A percentile compares a stretch with the other conserved stretches of the same genome.
These are phyloP conservation scores for Primulina tabacum DNA, from an alignment of 257 asterid species.

Conservation along the genomic window DNA sequence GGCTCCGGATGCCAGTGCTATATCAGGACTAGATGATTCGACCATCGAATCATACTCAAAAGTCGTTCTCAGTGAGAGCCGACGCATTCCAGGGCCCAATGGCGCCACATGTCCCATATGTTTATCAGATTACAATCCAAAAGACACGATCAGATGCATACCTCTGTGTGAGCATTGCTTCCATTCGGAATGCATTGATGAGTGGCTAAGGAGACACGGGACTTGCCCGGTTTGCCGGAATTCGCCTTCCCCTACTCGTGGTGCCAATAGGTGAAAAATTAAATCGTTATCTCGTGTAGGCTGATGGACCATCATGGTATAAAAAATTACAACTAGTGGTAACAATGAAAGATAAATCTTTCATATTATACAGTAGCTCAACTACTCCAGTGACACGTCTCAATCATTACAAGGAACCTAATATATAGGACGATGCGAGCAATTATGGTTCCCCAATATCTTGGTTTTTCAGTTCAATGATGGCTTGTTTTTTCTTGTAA, in stretches of 20 bases:
- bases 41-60: constrained; percentile 63
- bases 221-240: constrained; percentile 76
- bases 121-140: constrained; percentile 57
- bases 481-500: neutral
- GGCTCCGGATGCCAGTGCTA: constrained; percentile 14
- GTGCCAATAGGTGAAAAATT: constrained; percentile 5
- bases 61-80: constrained; percentile 65
- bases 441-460: neutral
- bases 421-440: neutral
- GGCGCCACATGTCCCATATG: constrained; percentile 74
- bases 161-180: constrained; percentile 79
- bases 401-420: neutral
- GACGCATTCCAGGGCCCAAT: constrained; percentile 60
- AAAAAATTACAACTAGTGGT: no score
- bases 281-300: neutral
- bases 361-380: no score
- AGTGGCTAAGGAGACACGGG: constrained; percentile 62
- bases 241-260: constrained; percentile 43
- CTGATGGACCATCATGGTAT: no score
- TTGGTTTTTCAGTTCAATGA: no score
- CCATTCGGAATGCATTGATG: constrained; percentile 80
- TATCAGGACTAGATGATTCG: constrained; percentile 56
- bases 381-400: no score
- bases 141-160: constrained; percentile 56
- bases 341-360: no score